Evolutionary conservation across 768 basidiomycete species (phyloP), one percentile per base, ranked within the genome.

Genomic region (Amanita pseudoporphyria): DNA sequence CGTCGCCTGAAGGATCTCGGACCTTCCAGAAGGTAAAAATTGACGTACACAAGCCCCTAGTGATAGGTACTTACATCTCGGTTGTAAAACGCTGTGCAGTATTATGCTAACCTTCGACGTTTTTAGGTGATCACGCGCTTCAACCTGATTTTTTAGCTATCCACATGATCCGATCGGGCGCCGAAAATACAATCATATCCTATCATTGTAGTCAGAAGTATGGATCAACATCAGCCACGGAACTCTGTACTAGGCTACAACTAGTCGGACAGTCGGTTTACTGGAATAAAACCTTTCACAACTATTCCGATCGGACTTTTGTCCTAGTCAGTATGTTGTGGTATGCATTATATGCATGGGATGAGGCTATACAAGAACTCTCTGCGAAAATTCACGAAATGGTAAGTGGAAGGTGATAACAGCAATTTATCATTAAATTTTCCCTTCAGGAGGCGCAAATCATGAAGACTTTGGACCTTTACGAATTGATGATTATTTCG

Each of bases 281-380:
- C 54, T 76, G 74, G 73, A 65, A 67, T 49, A 67, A 62, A 32
- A 65, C 70, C 16, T 66, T 71, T 47, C 53, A 59, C 53, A 63
- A 62, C 39, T 69, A 73, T 1, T 60, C 60, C 1, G 80, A 81
- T 55, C 77, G 78, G 1, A 81, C 80, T 0, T 78, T 81, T 47
- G 54, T 79, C 0, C 60, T 81, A 19, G 57, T 82, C 19, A 68
- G 74, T 7, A 69, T 72, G 36, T 60, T 81, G 28, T 81, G 79
- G 80, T 74, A 81, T 44, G 73, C 77, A 5, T 52, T 81, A 52
- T 82, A 81, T 54, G 73, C 75, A 1, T 82, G 78, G 78, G 79
- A 82, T 48, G 71, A 81, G 56, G 69, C 78, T 0, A 58, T 81
- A 3, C 79, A 80, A 53, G 62, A 63, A 36, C 61, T 81, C 12